phyloP scores from a whole-genome alignment of 2,329 filamentous ascomycete genomes.

The Paramyrothecium sp. region DNA sequence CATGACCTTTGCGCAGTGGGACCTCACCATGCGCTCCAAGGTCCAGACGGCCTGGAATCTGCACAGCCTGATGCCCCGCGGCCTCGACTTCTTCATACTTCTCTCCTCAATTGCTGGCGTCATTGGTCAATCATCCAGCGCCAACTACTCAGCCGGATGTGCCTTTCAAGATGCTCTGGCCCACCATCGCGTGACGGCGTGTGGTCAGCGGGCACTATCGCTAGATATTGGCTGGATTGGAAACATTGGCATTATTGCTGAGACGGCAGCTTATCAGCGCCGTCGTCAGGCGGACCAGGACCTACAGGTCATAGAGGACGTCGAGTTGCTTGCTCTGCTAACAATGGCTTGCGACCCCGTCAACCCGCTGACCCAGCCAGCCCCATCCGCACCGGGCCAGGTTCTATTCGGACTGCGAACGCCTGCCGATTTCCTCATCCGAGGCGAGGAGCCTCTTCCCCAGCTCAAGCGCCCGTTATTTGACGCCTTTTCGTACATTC shows the following conservation, averaged over 20 bases:
- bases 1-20: constrained; percentile 21
- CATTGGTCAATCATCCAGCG: constrained; percentile 28
- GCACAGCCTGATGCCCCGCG: constrained; percentile 11
- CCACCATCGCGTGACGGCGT: constrained; percentile 5
- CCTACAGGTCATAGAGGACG: constrained; percentile 5
- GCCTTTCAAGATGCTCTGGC: constrained; percentile 26
- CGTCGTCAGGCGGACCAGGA: neutral
- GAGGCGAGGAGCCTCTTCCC: constrained; percentile 5
- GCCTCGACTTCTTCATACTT: constrained; percentile 36
- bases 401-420: constrained; percentile 15
- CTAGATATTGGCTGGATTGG: constrained; percentile 19
- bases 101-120: constrained; percentile 32
- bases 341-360: neutral
- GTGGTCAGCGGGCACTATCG: neutral
- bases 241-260: constrained; percentile 20
- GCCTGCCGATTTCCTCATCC: constrained; percentile 12
- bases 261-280: constrained; percentile 8
- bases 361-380: no score
- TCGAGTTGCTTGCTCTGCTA: constrained; percentile 4
- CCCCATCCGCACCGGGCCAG: no score
- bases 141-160: constrained; percentile 36
- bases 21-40: constrained; percentile 26
- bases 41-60: constrained; percentile 27
- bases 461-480: constrained; percentile 4
- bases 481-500: neutral